Evolutionary conservation across 164 flowering plant species (phyloP).

Genomic region (Paratinospora sagittata): DNA sequence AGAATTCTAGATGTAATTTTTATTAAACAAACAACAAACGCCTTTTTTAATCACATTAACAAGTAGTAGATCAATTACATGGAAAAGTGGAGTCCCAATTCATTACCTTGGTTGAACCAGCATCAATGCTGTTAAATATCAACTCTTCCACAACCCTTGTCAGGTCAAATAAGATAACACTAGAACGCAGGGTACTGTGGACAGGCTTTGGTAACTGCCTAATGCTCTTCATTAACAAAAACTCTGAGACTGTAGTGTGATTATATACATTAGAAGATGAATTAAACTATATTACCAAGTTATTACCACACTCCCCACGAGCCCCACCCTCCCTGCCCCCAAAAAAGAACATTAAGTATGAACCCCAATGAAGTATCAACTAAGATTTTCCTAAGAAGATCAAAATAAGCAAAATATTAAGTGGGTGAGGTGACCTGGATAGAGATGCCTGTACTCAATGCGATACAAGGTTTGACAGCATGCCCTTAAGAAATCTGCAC

Average conservation of each 20-base stretch:
- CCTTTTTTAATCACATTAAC: neutral
- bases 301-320: neutral
- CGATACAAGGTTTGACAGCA: neutral
- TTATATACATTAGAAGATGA: no score
- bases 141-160: constrained; percentile 89
- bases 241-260: neutral
- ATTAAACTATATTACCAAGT: no score
- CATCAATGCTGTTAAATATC: constrained; percentile 79
- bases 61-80: neutral
- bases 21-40: no score
- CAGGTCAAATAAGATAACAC: constrained; percentile 57
- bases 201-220: constrained; percentile 59
- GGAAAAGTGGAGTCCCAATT: neutral
- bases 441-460: neutral
- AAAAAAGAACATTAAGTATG: neutral
- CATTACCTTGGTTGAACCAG: constrained; percentile 79
- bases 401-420: neutral
- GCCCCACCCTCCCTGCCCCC: neutral
- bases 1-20: neutral
- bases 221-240: constrained; percentile 45
- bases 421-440: neutral
- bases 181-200: constrained; percentile 64
- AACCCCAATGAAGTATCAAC: neutral
- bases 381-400: neutral
- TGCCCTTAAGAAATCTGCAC: neutral